Percentiles rank a stretch among this genome's conserved stretches.
Conservation (phyloP, 2,329 filamentous ascomycete genomes). For the Fusarium siculi region DNA sequence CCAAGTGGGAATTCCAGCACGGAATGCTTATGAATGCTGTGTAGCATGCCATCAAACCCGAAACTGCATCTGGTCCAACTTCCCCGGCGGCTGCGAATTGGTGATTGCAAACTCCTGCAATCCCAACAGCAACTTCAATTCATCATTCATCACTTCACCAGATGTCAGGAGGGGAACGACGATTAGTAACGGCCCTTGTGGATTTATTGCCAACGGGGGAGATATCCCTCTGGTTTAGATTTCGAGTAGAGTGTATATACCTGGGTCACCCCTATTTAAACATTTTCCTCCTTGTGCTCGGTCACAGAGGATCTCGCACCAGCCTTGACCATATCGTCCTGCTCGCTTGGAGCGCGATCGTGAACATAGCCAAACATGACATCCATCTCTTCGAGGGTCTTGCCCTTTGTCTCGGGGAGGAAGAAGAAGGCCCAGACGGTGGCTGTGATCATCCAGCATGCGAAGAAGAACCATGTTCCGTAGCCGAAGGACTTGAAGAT, state of each 20-base stretch:
- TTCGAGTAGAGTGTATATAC: background rate
- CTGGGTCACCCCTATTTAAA: background rate
- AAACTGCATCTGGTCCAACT: slow-evolving; percentile 7
- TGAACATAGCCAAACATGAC: slow-evolving; percentile 46
- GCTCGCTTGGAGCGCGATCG: slow-evolving; percentile 26
- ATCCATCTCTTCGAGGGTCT: slow-evolving; percentile 65
- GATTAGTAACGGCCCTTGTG: background rate
- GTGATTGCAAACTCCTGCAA: background rate
- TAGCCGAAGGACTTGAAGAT: slow-evolving; percentile 57
- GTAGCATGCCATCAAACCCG: background rate
- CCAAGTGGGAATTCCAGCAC: background rate
- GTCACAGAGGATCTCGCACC: slow-evolving; percentile 23
- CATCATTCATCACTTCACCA: background rate
- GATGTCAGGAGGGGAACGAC: background rate
- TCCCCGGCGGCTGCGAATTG: background rate
- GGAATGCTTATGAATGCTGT: background rate
- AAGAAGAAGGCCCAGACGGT: slow-evolving; percentile 62
- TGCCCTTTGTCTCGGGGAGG: slow-evolving; percentile 65
- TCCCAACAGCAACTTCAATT: background rate
- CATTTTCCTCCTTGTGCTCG: slow-evolving; percentile 38
- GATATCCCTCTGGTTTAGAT: background rate
- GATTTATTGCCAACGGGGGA: background rate
- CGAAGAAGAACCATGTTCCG: slow-evolving; percentile 69
- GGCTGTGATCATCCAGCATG: slow-evolving; percentile 60
- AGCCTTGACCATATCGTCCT: slow-evolving; percentile 30